phyloP scores from a whole-genome alignment of 2,329 filamentous ascomycete genomes.

The Aspergillus latus region DNA sequence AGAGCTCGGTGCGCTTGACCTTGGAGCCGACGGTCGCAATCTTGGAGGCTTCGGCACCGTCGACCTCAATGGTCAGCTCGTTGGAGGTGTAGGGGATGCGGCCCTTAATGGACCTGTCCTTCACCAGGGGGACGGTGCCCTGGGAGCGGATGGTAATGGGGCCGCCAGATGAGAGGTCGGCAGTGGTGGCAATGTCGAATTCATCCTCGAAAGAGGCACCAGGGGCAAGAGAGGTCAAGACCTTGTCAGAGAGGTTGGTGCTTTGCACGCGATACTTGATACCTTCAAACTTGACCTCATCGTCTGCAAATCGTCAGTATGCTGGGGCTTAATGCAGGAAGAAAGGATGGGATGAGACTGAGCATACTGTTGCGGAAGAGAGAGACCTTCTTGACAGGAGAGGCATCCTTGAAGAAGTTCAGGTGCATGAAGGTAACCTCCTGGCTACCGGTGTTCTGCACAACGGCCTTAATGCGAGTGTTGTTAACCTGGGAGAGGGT shows the following conservation, averaged over 20 bases:
- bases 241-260: slow-evolving; percentile 28
- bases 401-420: slow-evolving; percentile 37
- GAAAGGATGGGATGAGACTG: neutral
- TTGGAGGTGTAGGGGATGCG: slow-evolving; percentile 61
- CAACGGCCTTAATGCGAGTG: slow-evolving; percentile 37
- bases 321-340: neutral
- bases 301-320: slow-evolving; percentile 20
- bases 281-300: slow-evolving; percentile 34
- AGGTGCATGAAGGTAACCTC: slow-evolving; percentile 37
- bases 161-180: slow-evolving; percentile 51
- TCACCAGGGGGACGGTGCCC: slow-evolving; percentile 54
- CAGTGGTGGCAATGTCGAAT: slow-evolving; percentile 37
- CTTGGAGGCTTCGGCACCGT: slow-evolving; percentile 56
- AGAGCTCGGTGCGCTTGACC: slow-evolving; percentile 52
- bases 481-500: slow-evolving; percentile 32
- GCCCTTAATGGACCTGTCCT: slow-evolving; percentile 53
- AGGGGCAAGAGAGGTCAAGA: slow-evolving; percentile 31
- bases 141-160: slow-evolving; percentile 52
- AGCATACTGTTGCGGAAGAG: slow-evolving; percentile 33
- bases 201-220: slow-evolving; percentile 34
- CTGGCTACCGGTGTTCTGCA: slow-evolving; percentile 37
- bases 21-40: slow-evolving; percentile 47
- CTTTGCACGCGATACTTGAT: slow-evolving; percentile 31
- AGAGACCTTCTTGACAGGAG: slow-evolving; percentile 38
- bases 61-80: slow-evolving; percentile 56